Conservation (phyloP, 805 yeast genomes). For the Starmera quercuum region DNA sequence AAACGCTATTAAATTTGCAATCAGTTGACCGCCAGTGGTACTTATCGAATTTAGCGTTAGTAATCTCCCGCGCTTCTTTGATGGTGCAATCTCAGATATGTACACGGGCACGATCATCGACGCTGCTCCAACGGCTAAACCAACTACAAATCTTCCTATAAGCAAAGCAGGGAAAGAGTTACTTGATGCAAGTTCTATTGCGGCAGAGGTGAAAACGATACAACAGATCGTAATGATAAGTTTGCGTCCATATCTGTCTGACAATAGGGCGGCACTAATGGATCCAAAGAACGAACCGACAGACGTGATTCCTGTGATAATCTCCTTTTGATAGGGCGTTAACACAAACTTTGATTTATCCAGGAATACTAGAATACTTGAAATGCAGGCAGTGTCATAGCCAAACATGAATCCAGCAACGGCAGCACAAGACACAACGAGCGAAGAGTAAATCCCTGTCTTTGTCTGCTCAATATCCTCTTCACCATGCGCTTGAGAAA, state of each 20-base stretch:
- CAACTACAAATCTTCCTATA: constrained; percentile 55
- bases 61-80: constrained; percentile 29
- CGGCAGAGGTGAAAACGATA: constrained; percentile 37
- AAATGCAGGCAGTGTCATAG: constrained; percentile 57
- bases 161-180: constrained; percentile 32
- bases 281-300: constrained; percentile 50
- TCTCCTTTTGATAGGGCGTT: constrained; percentile 29
- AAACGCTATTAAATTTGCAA: constrained; percentile 34
- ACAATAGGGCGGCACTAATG: constrained; percentile 38
- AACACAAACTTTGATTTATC: constrained; percentile 26
- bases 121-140: constrained; percentile 68
- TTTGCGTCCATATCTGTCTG: constrained; percentile 42
- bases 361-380: constrained; percentile 49
- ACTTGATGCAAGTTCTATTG: constrained; percentile 39
- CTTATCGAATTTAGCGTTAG: constrained; percentile 31
- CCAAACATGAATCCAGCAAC: constrained; percentile 59
- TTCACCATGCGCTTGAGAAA: too few species aligned
- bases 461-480: not conserved
- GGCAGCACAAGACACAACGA: constrained; percentile 30
- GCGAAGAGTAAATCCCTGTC: constrained; percentile 1
- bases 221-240: constrained; percentile 33
- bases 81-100: constrained; percentile 43
- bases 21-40: constrained; percentile 43
- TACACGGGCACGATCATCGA: constrained; percentile 60
- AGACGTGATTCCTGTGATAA: constrained; percentile 38